phyloP scores from a whole-genome alignment of 2,329 filamentous ascomycete genomes.

The Hirsutella thompsonii region DNA sequence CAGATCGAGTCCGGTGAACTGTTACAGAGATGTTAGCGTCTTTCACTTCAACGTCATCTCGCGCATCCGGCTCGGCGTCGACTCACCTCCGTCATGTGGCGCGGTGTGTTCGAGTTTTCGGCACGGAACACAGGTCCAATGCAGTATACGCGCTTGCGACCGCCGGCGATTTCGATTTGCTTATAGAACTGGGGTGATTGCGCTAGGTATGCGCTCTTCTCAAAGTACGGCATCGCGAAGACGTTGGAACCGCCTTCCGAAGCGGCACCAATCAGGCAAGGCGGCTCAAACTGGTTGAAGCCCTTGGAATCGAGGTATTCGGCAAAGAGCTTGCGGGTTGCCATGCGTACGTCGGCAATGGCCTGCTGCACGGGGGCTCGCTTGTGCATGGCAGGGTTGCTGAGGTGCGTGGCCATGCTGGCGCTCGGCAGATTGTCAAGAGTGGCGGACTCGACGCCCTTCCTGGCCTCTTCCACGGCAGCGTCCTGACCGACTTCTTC shows the following conservation, averaged over 20 bases:
- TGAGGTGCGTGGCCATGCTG: constrained; percentile 69
- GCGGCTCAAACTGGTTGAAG: constrained; percentile 79
- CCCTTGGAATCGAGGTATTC: constrained; percentile 65
- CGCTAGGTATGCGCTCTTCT: constrained; percentile 65
- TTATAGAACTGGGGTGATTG: constrained; percentile 82
- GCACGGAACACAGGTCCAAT: constrained; percentile 74
- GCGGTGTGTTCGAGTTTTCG: constrained; percentile 74
- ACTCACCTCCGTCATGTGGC: constrained; percentile 65
- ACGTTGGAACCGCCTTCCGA: constrained; percentile 91
- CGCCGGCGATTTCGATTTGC: constrained; percentile 72
- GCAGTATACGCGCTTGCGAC: constrained; percentile 65
- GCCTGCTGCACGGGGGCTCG: constrained; percentile 84
- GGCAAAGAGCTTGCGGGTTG: constrained; percentile 57
- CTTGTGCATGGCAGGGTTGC: constrained; percentile 89
- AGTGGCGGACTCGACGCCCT: constrained; percentile 27
- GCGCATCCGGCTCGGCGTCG: background rate
- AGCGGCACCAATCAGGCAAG: constrained; percentile 77
- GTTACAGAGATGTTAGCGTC: background rate
- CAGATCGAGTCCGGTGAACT: constrained; percentile 78
- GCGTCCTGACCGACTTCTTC: constrained; percentile 28
- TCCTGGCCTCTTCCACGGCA: constrained; percentile 28
- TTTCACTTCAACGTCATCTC: background rate
- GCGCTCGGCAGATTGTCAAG: constrained; percentile 51
- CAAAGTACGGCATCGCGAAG: constrained; percentile 84
- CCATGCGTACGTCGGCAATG: constrained; percentile 43